A percentile compares a stretch with the other conserved stretches of the same genome.
Evolutionary conservation across 1,139 yeast species (phyloP).

Genomic region (Petasospora fabianii): DNA sequence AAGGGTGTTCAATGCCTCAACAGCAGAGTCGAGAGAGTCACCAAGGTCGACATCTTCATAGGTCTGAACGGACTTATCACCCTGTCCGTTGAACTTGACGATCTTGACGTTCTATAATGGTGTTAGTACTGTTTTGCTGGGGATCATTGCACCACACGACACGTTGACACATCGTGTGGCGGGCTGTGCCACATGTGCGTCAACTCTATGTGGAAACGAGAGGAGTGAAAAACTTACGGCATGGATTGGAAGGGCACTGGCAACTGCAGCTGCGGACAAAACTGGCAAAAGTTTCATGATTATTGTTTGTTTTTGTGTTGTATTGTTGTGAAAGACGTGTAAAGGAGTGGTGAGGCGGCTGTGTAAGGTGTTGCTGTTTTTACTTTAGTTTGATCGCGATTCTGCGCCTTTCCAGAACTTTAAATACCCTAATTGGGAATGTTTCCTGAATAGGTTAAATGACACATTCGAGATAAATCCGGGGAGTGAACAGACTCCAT

Average conservation of each 20-base stretch:
- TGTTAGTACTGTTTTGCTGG: constrained; percentile 5
- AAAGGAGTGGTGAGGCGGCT: background rate
- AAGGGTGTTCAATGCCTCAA: constrained; percentile 7
- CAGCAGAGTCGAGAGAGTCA: constrained; percentile 13
- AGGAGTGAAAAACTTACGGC: constrained; percentile 21
- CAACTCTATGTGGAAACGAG: no score
- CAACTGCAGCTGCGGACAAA: constrained; percentile 20
- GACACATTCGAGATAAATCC: background rate
- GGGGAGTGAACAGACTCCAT: no score
- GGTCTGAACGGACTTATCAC: constrained; percentile 7
- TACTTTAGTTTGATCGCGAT: no score
- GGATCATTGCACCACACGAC: no score
- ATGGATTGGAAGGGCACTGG: constrained; percentile 22
- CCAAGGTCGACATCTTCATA: constrained; percentile 18
- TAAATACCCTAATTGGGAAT: background rate
- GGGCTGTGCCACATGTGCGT: no score
- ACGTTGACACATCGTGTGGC: no score
- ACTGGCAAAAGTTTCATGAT: constrained; percentile 21
- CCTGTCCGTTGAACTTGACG: constrained; percentile 9
- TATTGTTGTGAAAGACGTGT: background rate
- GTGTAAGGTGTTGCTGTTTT: constrained; percentile 1
- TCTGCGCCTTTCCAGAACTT: background rate
- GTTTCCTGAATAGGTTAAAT: background rate
- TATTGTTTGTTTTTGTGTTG: background rate
- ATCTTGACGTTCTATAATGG: constrained; percentile 13